Evolutionary conservation across 2,329 filamentous ascomycete species (phyloP).

Genomic region (Aspergillus intermedius): DNA sequence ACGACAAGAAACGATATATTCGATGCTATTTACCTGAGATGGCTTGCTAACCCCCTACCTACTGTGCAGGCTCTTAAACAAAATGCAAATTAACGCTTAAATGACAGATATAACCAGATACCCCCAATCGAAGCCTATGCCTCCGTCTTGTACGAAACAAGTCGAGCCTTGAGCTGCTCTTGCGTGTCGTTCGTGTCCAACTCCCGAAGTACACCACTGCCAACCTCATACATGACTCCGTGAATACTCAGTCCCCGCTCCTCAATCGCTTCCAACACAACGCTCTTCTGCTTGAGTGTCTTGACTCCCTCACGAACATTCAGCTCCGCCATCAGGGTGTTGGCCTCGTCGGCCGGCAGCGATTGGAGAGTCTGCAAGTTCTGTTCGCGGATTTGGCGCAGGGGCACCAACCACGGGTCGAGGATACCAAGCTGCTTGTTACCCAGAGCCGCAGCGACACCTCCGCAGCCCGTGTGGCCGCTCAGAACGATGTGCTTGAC

Average conservation of each 20-base stretch:
- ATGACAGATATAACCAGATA: background rate
- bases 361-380: constrained; percentile 46
- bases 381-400: constrained; percentile 49
- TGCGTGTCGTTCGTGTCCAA: constrained; percentile 42
- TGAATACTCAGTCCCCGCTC: constrained; percentile 68
- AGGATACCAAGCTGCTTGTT: constrained; percentile 54
- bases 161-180: constrained; percentile 31
- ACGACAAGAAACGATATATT: too few relatives aligned
- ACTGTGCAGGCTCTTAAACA: too few relatives aligned
- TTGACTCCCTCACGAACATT: constrained; percentile 67
- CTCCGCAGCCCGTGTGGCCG: constrained; percentile 57
- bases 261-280: constrained; percentile 62
- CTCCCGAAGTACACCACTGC: constrained; percentile 48
- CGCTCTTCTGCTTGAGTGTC: constrained; percentile 61
- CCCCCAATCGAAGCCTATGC: constrained; percentile 4
- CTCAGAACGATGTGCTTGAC: constrained; percentile 58
- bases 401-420: constrained; percentile 56
- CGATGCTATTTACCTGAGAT: too few relatives aligned
- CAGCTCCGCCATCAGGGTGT: constrained; percentile 62
- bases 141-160: constrained; percentile 35
- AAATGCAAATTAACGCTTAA: too few relatives aligned
- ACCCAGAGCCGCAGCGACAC: constrained; percentile 49
- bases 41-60: too few relatives aligned
- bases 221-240: constrained; percentile 68
- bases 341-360: constrained; percentile 44